Base-by-base conservation (phyloP, 2,329 filamentous ascomycete species). In the Colletotrichum navitas region DNA sequence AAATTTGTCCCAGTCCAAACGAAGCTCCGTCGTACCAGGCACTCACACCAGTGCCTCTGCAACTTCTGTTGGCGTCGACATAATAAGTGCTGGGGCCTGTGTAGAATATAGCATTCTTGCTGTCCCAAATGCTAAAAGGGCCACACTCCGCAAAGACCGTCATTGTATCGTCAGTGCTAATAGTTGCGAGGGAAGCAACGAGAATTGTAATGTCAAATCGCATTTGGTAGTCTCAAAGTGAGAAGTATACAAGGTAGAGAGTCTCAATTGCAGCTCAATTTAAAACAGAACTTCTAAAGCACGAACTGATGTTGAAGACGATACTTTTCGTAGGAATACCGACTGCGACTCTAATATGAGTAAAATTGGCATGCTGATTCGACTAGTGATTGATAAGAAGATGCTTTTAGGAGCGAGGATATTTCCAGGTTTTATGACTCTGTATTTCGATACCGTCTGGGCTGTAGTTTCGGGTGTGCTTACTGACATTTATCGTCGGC, bases 281-380 rank as follows among this genome's bases (percentile, higher is more conserved):
- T 4, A 0, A n/a, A 10, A 10, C 10, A 10, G 18, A n/a, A 45
- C 3, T n/a, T 2, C 10, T 10, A 18, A 1, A 41, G 4, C n/a
- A 41, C 41, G 0, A 43, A 18, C 41, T 16, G 41, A 21, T 21
- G 18, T 43, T 21, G 41, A 43, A 21, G 39, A 41, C 4, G 39
- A 16, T 41, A 5, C 4, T 16, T 41, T 5, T 41, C 11, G 39
- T 41, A 16, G 11, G 12, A 41, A 41, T 41, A 16, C 11, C 39
- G 12, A 14, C 39, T 41, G 39, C 16, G 14, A 5, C 5, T 43
- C 3, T 6, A 21, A 43, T 11, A 6, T 18, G 4, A 18, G 16
- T 43, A 1, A 11, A n/a, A n/a, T n/a, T n/a, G n/a, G n/a, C 16
- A 43, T 18, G 16, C 4, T 1, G 6, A 6, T 11, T 43, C 41